Evolutionary conservation across 2,329 filamentous ascomycete genomes (phyloP), one percentile per base, ranked within the genome.

Genomic region (Monosporascus sp.): DNA sequence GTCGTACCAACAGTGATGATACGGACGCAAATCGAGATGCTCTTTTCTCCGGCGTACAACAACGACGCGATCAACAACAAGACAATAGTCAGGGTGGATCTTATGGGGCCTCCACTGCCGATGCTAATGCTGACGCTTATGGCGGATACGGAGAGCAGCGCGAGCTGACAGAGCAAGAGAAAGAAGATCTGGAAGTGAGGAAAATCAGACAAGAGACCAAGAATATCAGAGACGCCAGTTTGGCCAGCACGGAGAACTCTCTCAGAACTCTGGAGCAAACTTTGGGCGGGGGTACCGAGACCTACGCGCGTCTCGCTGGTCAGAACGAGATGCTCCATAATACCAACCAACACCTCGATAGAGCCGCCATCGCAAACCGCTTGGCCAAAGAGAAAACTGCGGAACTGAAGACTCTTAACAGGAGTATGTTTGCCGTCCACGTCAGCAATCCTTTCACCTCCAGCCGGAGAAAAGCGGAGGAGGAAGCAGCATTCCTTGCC

Each of bases 391-490:
- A 92, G 60, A 88, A 90, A 62, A 87, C 91, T 1, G 83, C 85
- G 48, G 91, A 96, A 66, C 76, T 97, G 38, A 93, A 93, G 75
- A 90, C 83, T 1, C 77, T 95, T 49, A 96, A 97, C 71, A 80
- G 87, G 58, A 91, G 87, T 75, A 96, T 97, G 91, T 96, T 96
- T 66, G 88, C 90, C 5, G 82, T 92, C 22, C 87, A 91, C 64
- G 86, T 92, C 26, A 77, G 78, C 51, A 91, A 91, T 63, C 87
- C 87, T 0, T 90, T 96, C 68, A 94, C 89, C 0, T 84, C 83
- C 16, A 84, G 82, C 57, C 81, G 80, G 60, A 81, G 86, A 45
- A 81, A 80, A 27, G 77, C 79, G 52, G 83, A 82, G 53, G 80
- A 83, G 41, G 89, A 94, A 59, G 77, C 86, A 49, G 78, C 83